Percentiles rank a stretch among this genome's conserved stretches.
Evolutionary conservation across 257 asterid species (phyloP).

Genomic region (Asclepias syriaca): DNA sequence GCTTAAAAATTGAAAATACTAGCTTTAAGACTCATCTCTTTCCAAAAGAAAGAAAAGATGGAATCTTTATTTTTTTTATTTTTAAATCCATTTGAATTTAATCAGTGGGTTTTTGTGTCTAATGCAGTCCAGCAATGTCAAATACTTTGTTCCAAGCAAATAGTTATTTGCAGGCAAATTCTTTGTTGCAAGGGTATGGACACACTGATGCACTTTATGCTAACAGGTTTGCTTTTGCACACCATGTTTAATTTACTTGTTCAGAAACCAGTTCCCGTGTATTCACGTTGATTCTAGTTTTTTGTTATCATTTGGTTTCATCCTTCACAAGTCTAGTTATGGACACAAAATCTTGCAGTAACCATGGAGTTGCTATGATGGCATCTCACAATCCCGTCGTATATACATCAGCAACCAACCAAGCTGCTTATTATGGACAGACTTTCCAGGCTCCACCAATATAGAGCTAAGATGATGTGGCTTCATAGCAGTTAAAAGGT

Average conservation of each 20-base stretch:
- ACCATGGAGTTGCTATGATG: conserved; percentile 16
- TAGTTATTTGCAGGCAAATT: conserved; percentile 18
- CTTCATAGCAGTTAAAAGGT: no score
- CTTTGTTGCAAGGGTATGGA: conserved; percentile 57
- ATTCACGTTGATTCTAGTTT: background rate
- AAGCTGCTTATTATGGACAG: conserved; percentile 22
- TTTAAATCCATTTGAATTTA: background rate
- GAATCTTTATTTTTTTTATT: background rate
- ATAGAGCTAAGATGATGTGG: background rate
- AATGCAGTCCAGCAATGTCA: conserved; percentile 50
- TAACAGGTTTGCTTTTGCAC: conserved; percentile 38
- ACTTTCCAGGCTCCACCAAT: conserved; percentile 23
- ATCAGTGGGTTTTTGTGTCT: background rate
- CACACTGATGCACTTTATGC: conserved; percentile 49
- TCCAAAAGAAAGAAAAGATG: background rate
- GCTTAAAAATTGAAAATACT: background rate
- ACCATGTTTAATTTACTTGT: background rate
- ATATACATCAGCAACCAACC: conserved; percentile 13
- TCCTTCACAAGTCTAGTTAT: background rate
- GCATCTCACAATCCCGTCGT: conserved; percentile 11
- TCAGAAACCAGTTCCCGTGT: background rate
- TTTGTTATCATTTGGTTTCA: background rate
- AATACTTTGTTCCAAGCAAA: conserved; percentile 44
- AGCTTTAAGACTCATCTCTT: background rate
- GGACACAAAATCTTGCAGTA: conserved; percentile 30